Base-by-base conservation (phyloP, 352 stramenopile species). In the Phytopythium mirpurense region DNA sequence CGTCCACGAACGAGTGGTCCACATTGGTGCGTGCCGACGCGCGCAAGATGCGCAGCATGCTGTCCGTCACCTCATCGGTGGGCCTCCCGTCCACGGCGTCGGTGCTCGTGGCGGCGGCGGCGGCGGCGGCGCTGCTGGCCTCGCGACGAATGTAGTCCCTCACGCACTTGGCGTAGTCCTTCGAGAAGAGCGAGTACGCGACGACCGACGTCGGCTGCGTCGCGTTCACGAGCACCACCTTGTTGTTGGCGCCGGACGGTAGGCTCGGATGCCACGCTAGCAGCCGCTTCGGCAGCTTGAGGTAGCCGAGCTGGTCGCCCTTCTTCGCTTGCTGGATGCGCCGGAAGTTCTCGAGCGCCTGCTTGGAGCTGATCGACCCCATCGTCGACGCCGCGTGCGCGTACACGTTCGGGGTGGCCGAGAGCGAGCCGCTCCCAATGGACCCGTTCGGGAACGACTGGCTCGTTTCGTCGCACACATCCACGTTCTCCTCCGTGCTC, bases 161-260 rank as follows among this genome's bases (percentile, higher is more conserved):
- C 19, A 93, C 67, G 43, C 71, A 80, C 27, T 84, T 75, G 15
- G 68, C 88, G 65, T 95, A 93, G 48, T 83, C 65, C 32, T 86
- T 84, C 15, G 85, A 95, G 51, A 83, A 92, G 12, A 95, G 60
- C 24, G 83, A 93, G 40, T 91, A 95, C 8, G 85, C 85, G 12
- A 93, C 83, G 11, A 93, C 77, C 6, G 85, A 95, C 27, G 85
- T 95, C 5, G 83, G 85, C 55, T 95, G 79, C 3, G 73, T 74
- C 6, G 73, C 65, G 56, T 92, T 93, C 19, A 95, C 85, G 8
- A 93, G 58, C 15, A 95, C 78, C 11, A 76, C 74, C 4, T 68
- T 81, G 51, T 91, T 82, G 45, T 88, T 81, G 11, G 81, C 74
- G 10, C 85, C 83, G 31, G 71, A 60, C 10, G 79, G 78, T 19